Evolutionary conservation across 495 filamentous ascomycete genomes (phyloP), one percentile per base, ranked within the genome.

Genomic region (Aspergillus affinis): DNA sequence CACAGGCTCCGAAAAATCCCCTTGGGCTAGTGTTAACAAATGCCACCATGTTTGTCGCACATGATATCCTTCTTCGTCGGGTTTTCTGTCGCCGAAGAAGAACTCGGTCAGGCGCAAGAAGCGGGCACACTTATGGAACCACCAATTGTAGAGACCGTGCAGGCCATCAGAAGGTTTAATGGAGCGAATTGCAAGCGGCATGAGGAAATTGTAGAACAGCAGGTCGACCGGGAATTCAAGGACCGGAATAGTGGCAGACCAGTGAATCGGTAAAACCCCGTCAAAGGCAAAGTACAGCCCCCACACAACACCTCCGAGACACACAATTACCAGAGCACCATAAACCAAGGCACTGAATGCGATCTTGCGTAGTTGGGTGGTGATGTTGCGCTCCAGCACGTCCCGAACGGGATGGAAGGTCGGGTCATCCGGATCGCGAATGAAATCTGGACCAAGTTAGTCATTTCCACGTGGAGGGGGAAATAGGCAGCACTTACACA

Each of bases 391-490:
- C 71, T 99, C 95, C 18, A 99, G 83, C 7, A 99, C 94, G 75
- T 99, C 94, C 19, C 94, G 88, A 18, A 99, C 93, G 1, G 94
- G 94, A 69, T 99, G 94, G 72, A 99, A 98, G 17, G 92, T 97
- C 36, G 94, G 94, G 72, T 99, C 94, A 76, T 99, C 95, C 13
- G 94, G 94, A 74, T 99, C 94, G 48, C 94, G 89, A 65, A 99
- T 98, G 74, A 99, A 99, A 77, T 97, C 88, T 91, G 49, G 41
- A 46, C 6, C 15, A 26, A 51, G 32, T 30, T n/a, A 36, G 64
- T 12, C 62, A 58, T 50, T 4, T 9, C 19, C 4, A 27, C 4
- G 47, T 51, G 19, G 9, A 18, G 65, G 23, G 23, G 41, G 12
- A 10, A 41, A 41, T 36, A 51, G 26, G 15, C 20, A 15, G 10